A percentile compares a stretch with the other conserved stretches of the same genome.
Evolutionary conservation across 2,329 filamentous ascomycete genomes (phyloP).

Genomic region (Pyrenochaeta sp.): DNA sequence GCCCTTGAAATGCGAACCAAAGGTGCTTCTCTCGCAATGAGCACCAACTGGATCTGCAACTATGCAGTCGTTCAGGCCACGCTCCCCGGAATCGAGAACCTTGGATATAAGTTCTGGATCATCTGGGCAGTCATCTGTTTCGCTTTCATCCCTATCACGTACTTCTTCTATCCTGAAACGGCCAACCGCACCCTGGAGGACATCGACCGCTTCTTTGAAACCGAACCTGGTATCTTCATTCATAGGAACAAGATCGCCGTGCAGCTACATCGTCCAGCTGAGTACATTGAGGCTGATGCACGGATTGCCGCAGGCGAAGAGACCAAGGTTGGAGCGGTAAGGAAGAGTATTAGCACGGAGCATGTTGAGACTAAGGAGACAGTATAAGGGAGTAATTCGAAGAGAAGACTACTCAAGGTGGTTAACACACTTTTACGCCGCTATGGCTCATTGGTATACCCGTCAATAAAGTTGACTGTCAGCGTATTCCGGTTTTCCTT

Average conservation of each 20-base stretch:
- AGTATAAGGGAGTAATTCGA: constrained; percentile 16
- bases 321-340: constrained; percentile 7
- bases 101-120: constrained; percentile 64
- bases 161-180: constrained; percentile 64
- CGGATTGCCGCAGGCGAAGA: constrained; percentile 35
- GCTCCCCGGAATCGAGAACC: constrained; percentile 49
- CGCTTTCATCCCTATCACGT: constrained; percentile 61
- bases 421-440: neutral
- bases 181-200: constrained; percentile 56
- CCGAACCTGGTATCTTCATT: constrained; percentile 53
- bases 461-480: constrained; percentile 42
- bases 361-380: constrained; percentile 37
- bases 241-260: constrained; percentile 59
- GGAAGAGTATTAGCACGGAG: constrained; percentile 24
- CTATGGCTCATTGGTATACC: constrained; percentile 42
- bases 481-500: constrained; percentile 39
- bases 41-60: constrained; percentile 46
- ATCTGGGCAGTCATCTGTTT: constrained; percentile 65
- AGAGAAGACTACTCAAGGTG: neutral
- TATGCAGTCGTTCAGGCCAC: constrained; percentile 46
- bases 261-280: constrained; percentile 55
- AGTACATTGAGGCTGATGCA: constrained; percentile 59
- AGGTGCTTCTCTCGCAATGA: constrained; percentile 45
- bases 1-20: constrained; percentile 48
- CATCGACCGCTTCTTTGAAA: constrained; percentile 56